phyloP scores from a whole-genome alignment of 2,329 filamentous ascomycete species.

The Fusarium multiceps region DNA sequence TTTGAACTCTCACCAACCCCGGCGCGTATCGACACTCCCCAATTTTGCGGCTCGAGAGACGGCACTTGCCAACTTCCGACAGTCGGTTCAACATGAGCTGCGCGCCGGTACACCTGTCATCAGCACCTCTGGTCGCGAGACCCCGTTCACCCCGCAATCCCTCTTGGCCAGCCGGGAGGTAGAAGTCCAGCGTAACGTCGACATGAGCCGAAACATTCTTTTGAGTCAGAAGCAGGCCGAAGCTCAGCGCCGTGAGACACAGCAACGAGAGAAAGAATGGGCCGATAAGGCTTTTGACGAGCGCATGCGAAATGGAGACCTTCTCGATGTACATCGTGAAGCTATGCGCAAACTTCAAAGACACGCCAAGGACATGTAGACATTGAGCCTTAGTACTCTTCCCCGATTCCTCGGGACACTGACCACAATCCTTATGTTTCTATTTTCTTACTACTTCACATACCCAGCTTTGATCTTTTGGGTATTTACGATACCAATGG shows the following conservation, averaged over 20 bases:
- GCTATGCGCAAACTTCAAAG: conserved; percentile 83
- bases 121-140: conserved; percentile 52
- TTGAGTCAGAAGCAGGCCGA: conserved; percentile 72
- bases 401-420: background rate
- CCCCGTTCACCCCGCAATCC: conserved; percentile 52
- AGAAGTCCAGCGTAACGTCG: conserved; percentile 61
- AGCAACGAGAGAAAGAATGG: conserved; percentile 66
- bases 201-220: conserved; percentile 66
- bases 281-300: conserved; percentile 75
- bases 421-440: conserved; percentile 18
- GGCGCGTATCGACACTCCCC: conserved; percentile 58
- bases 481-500: conserved; percentile 45
- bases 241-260: conserved; percentile 68
- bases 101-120: conserved; percentile 55
- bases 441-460: conserved; percentile 17
- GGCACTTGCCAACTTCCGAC: conserved; percentile 74
- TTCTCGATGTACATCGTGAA: conserved; percentile 81
- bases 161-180: conserved; percentile 52
- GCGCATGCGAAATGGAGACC: conserved; percentile 78
- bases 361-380: conserved; percentile 50
- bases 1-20: conserved; percentile 68
- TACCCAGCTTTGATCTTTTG: conserved; percentile 31
- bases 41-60: conserved; percentile 63
- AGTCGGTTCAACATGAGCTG: conserved; percentile 72
- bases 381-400: background rate